Evolutionary conservation across 2,329 filamentous ascomycete species (phyloP).

Genomic region (Ilyonectria destructans): DNA sequence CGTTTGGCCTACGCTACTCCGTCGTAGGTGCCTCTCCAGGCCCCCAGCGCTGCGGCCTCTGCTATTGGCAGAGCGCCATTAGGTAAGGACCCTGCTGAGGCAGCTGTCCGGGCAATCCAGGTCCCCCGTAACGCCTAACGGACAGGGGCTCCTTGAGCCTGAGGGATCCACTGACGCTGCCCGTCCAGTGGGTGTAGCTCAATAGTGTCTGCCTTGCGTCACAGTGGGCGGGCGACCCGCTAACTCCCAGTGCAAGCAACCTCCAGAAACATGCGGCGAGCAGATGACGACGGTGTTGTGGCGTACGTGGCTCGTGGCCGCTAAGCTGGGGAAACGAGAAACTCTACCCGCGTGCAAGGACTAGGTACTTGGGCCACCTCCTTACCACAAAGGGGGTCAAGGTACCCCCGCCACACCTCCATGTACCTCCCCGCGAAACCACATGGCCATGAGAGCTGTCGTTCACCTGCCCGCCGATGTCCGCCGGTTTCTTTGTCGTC

Average conservation of each 20-base stretch:
- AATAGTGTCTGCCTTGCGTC: conserved; percentile 28
- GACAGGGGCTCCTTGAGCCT: conserved; percentile 16
- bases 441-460: conserved; percentile 36
- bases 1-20: conserved; percentile 11
- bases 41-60: conserved; percentile 12
- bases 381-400: neutral
- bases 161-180: conserved; percentile 21
- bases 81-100: conserved; percentile 18
- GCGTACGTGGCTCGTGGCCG: conserved; percentile 48
- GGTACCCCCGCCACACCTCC: conserved; percentile 26
- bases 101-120: conserved; percentile 21
- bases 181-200: conserved; percentile 2
- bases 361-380: conserved; percentile 23
- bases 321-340: conserved; percentile 22
- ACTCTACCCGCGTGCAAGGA: conserved; percentile 24
- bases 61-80: conserved; percentile 15
- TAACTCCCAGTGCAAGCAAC: conserved; percentile 16
- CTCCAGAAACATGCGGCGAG: conserved; percentile 12
- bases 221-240: conserved; percentile 19
- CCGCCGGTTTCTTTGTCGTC: conserved; percentile 38
- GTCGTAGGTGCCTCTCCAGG: conserved; percentile 16
- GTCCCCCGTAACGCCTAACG: conserved; percentile 11
- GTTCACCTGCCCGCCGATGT: conserved; percentile 36
- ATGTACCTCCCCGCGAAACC: conserved; percentile 42
- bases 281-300: conserved; percentile 47